Conservation (phyloP, 1,284 basidiomycete genomes). For the Cutaneotrichosporon daszewskae region DNA sequence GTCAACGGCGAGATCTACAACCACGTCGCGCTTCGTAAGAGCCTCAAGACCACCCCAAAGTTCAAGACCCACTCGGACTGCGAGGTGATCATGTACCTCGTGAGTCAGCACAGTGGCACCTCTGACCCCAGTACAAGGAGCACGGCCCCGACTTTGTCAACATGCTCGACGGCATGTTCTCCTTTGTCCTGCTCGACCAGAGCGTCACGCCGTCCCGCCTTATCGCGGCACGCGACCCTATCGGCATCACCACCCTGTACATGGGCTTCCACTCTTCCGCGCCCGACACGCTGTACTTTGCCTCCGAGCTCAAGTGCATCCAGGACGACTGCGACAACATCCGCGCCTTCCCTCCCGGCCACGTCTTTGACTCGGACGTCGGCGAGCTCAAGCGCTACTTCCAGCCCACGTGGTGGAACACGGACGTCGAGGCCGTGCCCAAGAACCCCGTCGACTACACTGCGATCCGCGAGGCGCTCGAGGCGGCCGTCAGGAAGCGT, state of each 20-base stretch:
- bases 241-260: constrained; percentile 97
- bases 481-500: constrained; percentile 88
- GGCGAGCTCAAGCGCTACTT: constrained; percentile 74
- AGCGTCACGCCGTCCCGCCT: constrained; percentile 80
- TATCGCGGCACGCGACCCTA: constrained; percentile 93
- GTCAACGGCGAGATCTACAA: constrained; percentile 99
- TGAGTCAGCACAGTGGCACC: constrained; percentile 47
- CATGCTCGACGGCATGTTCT: constrained; percentile 97
- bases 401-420: constrained; percentile 82
- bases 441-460: constrained; percentile 64
- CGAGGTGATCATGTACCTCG: constrained; percentile 91
- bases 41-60: constrained; percentile 59
- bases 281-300: constrained; percentile 84
- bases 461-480: constrained; percentile 71
- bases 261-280: constrained; percentile 84
- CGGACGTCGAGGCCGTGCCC: constrained; percentile 60
- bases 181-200: constrained; percentile 92
- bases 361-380: constrained; percentile 82
- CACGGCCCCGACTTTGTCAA: constrained; percentile 67
- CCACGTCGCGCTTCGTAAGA: constrained; percentile 74
- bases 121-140: constrained; percentile 65
- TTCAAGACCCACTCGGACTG: constrained; percentile 99
- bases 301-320: constrained; percentile 93
- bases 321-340: constrained; percentile 91
- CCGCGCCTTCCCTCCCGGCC: constrained; percentile 93